Evolutionary conservation across 139 green algal genomes (phyloP).

Genomic region (Haematococcus sp.): DNA sequence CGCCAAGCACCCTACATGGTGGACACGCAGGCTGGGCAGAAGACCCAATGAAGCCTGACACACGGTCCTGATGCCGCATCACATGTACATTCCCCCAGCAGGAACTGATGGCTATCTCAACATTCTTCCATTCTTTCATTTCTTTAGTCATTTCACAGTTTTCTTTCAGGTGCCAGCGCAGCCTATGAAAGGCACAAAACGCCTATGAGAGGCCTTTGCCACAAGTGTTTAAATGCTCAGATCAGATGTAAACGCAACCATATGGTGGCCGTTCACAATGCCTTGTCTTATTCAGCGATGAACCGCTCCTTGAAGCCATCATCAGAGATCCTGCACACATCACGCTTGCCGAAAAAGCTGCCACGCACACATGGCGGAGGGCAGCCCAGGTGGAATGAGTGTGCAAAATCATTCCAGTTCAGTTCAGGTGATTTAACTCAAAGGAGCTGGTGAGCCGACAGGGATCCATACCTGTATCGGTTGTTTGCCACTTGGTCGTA

Average conservation of each 20-base stretch:
- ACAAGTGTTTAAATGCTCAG: too few relatives aligned
- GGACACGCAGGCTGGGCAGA: neutral
- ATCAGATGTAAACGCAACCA: too few relatives aligned
- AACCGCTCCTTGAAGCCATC: conserved; percentile 35
- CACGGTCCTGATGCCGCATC: too few relatives aligned
- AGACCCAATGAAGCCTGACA: too few relatives aligned
- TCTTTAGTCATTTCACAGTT: too few relatives aligned
- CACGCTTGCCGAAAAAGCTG: conserved; percentile 55
- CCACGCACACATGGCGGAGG: neutral
- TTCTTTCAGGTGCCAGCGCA: too few relatives aligned
- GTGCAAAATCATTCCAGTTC: neutral
- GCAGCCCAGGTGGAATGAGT: neutral
- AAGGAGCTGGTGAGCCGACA: neutral
- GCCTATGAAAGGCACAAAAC: too few relatives aligned
- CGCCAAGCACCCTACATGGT: neutral
- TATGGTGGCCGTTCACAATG: too few relatives aligned
- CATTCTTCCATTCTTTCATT: too few relatives aligned
- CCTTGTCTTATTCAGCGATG: conserved; percentile 22
- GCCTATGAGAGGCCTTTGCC: too few relatives aligned
- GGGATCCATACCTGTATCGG: conserved; percentile 42
- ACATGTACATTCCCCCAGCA: too few relatives aligned
- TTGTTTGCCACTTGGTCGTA: conserved; percentile 64
- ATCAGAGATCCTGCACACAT: conserved; percentile 53
- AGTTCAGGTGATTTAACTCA: neutral
- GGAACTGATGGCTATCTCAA: too few relatives aligned